Evolutionary conservation across 345 rosid species (phyloP), one percentile per base, ranked within the genome.

Genomic region (Bruguiera sexangula): DNA sequence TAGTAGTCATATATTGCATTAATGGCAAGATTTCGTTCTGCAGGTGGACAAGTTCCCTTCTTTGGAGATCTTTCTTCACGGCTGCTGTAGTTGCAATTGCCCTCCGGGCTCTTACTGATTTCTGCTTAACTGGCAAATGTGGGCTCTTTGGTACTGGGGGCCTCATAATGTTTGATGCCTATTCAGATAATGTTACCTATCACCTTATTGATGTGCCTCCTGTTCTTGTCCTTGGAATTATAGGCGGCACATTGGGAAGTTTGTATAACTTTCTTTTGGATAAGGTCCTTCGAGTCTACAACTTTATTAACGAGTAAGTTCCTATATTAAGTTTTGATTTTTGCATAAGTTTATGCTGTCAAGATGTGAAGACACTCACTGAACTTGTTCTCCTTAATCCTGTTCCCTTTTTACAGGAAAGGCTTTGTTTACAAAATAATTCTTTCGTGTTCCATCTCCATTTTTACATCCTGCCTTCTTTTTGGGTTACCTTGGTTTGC

Each of bases 81-180:
- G 86, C 99, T 13, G 96, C 96, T 62, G 75, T 88, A 62, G 96
- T 94, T 75, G 98, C 96, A 54, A 80, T 94, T 57, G 79, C 91
- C 19, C 92, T 94, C 43, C 85, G 96, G 66, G 95, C 95, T 68
- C 78, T 94, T 22, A 94, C 91, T 66, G 98, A 94, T 64, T 78
- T 89, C 65, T 94, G 98, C 72, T 76, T 83, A 68, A 87, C 88
- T 66, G 97, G 93, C 27, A 84, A 86, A 70, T 94, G 97, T 53
- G 97, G 97, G 24, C 80, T 91, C 69, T 94, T 94, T 83, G 98
- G 98, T 48, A 89, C 80, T 71, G 97, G 98, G 22, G 98, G 98
- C 50, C 76, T 94, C 62, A 94, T 94, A 69, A 87, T 89, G 95
- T 94, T 78, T 32, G 98, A 91, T 72, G 96, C 79, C 63, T 85